A percentile compares a stretch with the other conserved stretches of the same genome.
These are phyloP conservation scores for Boletus albobrunnescens DNA, from an alignment of 1,284 basidiomycete species.

Conservation along the genomic window DNA sequence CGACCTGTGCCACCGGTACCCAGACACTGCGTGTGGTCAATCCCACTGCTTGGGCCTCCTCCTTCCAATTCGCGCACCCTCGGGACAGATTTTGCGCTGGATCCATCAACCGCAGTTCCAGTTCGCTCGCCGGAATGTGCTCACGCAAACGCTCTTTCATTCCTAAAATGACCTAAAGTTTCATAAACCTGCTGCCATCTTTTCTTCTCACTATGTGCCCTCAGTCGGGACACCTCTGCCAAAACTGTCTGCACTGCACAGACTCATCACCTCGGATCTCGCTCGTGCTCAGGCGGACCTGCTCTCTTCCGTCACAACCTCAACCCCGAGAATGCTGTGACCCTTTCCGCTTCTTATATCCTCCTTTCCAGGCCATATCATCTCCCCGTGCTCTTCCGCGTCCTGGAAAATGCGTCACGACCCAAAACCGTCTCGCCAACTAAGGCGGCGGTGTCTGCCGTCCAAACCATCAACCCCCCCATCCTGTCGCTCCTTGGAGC, in stretches of 20 bases:
- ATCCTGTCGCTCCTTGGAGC: constrained; percentile 41
- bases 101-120: constrained; percentile 3
- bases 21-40: constrained; percentile 4
- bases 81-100: constrained; percentile 3
- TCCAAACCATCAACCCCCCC: constrained; percentile 13
- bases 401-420: constrained; percentile 29
- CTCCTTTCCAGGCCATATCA: constrained; percentile 15
- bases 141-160: constrained; percentile 30
- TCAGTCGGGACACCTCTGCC: constrained; percentile 37
- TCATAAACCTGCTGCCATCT: constrained; percentile 27
- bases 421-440: constrained; percentile 21
- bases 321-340: constrained; percentile 35
- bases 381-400: constrained; percentile 16
- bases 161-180: constrained; percentile 35
- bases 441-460: constrained; percentile 22
- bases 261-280: constrained; percentile 39
- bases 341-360: constrained; percentile 31
- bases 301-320: constrained; percentile 37
- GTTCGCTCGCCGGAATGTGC: constrained; percentile 13
- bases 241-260: constrained; percentile 36
- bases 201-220: constrained; percentile 26
- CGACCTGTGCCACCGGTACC: constrained; percentile 16
- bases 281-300: constrained; percentile 31
- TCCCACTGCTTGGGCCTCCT: constrained; percentile 6
- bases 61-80: constrained; percentile 19